A percentile compares a stretch with the other conserved stretches of the same genome.
These are phyloP conservation scores for Aureobasidium sp. DNA, from an alignment of 2,329 filamentous ascomycete genomes.

Conservation along the genomic window DNA sequence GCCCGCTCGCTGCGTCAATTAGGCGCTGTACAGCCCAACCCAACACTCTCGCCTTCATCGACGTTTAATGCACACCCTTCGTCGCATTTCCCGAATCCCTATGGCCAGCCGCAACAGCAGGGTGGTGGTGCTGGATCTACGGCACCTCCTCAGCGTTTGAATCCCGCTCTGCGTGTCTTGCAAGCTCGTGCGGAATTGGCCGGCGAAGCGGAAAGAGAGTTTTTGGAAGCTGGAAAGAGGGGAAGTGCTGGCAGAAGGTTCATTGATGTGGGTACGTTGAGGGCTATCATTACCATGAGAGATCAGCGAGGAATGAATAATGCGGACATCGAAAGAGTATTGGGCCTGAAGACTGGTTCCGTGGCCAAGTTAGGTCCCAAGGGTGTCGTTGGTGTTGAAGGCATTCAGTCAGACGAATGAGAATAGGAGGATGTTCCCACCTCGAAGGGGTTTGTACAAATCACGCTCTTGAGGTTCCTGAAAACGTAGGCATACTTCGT, in stretches of 20 bases:
- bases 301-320: conserved; percentile 24
- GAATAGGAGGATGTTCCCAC: no score
- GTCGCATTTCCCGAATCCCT: conserved; percentile 25
- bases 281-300: conserved; percentile 29
- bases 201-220: conserved; percentile 48
- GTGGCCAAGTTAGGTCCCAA: conserved; percentile 27
- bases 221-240: conserved; percentile 38
- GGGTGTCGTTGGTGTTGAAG: conserved; percentile 26
- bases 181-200: conserved; percentile 45
- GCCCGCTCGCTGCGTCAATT: conserved; percentile 70
- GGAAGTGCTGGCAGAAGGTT: conserved; percentile 39
- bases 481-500: background rate
- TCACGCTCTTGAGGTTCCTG: background rate
- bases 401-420: background rate
- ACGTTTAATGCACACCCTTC: conserved; percentile 38
- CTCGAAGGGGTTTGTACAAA: background rate
- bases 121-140: no score
- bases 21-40: conserved; percentile 52
- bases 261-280: conserved; percentile 38
- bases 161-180: conserved; percentile 50
- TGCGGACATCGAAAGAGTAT: conserved; percentile 28
- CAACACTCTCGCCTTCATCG: conserved; percentile 50
- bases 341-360: conserved; percentile 31
- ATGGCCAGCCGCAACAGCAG: conserved; percentile 5
- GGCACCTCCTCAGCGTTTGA: conserved; percentile 32